These are phyloP conservation scores for Echinosophora koreensis DNA, from an alignment of 306 rosid species.

Conservation along the genomic window DNA sequence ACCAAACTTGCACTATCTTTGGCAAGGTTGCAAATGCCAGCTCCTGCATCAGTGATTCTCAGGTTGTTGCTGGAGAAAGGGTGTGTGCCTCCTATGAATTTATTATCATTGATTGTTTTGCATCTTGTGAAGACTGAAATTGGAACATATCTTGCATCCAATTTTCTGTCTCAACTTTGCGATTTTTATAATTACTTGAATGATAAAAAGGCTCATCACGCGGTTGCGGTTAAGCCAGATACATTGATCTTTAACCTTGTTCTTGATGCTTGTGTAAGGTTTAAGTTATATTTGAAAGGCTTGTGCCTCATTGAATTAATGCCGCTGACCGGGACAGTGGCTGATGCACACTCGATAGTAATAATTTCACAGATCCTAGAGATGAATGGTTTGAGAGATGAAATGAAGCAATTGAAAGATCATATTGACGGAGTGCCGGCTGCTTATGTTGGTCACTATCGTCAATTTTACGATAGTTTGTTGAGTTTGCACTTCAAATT, in stretches of 20 bases:
- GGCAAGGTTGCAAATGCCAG: constrained; percentile 74
- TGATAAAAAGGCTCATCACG: constrained; percentile 50
- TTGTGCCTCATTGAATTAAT: constrained; percentile 66
- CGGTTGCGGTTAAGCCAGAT: constrained; percentile 56
- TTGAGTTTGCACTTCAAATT: constrained; percentile 86
- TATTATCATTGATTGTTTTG: constrained; percentile 64
- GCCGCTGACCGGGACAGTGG: constrained; percentile 62
- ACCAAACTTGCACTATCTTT: constrained; percentile 70
- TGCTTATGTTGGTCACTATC: constrained; percentile 61
- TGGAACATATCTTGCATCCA: constrained; percentile 72
- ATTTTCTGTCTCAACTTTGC: constrained; percentile 71
- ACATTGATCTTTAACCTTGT: constrained; percentile 77
- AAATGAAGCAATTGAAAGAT: constrained; percentile 65
- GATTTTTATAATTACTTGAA: constrained; percentile 52
- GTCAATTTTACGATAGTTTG: constrained; percentile 79
- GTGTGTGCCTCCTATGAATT: constrained; percentile 61
- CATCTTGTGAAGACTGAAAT: constrained; percentile 77
- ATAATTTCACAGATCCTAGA: constrained; percentile 72
- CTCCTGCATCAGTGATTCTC: constrained; percentile 60
- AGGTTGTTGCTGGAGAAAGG: constrained; percentile 63
- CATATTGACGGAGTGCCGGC: constrained; percentile 61
- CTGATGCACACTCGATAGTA: constrained; percentile 76
- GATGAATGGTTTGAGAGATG: constrained; percentile 82
- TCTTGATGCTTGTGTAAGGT: constrained; percentile 85
- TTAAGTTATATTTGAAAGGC: constrained; percentile 71